Percentiles rank a stretch among this genome's conserved stretches.
Conservation (phyloP, 805 yeast genomes). For the Gaillardinia entomophila region DNA sequence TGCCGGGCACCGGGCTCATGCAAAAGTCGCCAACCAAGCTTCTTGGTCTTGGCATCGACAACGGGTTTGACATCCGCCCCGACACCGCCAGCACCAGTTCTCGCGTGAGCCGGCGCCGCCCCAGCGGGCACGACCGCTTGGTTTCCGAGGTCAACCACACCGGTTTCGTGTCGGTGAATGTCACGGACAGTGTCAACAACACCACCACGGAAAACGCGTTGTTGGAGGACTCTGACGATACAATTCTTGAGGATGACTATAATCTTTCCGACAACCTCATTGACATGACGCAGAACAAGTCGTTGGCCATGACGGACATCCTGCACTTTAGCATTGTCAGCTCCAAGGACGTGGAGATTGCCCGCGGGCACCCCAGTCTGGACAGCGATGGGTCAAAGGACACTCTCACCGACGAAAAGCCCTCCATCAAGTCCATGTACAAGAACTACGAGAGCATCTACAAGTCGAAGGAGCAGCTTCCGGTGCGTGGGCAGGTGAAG, state of each 20-base stretch:
- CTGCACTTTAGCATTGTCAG: constrained; percentile 23
- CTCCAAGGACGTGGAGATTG: constrained; percentile 21
- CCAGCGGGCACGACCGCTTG: neutral
- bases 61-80: no score
- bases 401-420: constrained; percentile 15
- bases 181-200: constrained; percentile 10
- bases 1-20: constrained; percentile 11
- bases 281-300: constrained; percentile 2
- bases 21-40: constrained; percentile 17
- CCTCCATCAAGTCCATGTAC: constrained; percentile 19
- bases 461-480: constrained; percentile 1
- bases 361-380: constrained; percentile 17
- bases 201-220: constrained; percentile 17
- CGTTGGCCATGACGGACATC: constrained; percentile 12
- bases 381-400: constrained; percentile 19
- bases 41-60: constrained; percentile 24
- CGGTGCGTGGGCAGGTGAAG: no score
- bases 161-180: constrained; percentile 15
- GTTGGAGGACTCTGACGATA: constrained; percentile 13
- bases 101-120: no score
- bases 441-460: constrained; percentile 14
- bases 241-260: constrained; percentile 13
- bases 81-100: no score
- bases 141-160: neutral
- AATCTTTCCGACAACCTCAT: constrained; percentile 6